A percentile compares a stretch with the other conserved stretches of the same genome.
Evolutionary conservation across 148 eudicot species (phyloP).

Genomic region (Pharnaceum exiguum): DNA sequence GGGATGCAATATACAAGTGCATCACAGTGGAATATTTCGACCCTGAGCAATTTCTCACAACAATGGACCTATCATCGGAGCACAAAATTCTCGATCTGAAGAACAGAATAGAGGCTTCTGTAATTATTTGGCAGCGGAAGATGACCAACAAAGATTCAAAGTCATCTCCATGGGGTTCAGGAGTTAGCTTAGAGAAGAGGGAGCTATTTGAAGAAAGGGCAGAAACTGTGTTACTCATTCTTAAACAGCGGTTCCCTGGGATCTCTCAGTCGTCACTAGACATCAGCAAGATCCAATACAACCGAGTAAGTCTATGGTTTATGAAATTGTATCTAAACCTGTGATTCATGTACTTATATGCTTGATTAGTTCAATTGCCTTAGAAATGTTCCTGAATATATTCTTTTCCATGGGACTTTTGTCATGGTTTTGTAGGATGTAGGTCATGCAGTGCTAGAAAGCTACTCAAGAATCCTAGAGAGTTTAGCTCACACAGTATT

Average conservation of each 20-base stretch:
- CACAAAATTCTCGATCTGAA: conserved; percentile 67
- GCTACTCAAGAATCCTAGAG: conserved; percentile 82
- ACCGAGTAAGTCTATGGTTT: conserved; percentile 32
- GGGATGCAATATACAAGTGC: conserved; percentile 52
- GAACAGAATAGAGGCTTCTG: conserved; percentile 68
- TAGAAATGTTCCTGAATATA: too few relatives aligned
- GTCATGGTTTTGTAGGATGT: conserved; percentile 48
- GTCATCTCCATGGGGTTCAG: conserved; percentile 65
- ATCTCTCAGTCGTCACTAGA: conserved; percentile 64
- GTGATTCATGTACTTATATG: neutral
- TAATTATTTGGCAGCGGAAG: conserved; percentile 71
- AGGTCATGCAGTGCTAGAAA: conserved; percentile 69
- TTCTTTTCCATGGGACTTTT: too few relatives aligned
- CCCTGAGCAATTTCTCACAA: conserved; percentile 47
- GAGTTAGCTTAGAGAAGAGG: conserved; percentile 68
- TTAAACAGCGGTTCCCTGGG: conserved; percentile 66
- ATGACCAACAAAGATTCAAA: conserved; percentile 55
- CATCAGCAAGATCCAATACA: conserved; percentile 69
- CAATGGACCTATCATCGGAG: conserved; percentile 64
- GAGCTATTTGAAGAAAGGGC: conserved; percentile 72
- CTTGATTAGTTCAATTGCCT: neutral
- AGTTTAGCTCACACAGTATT: conserved; percentile 69
- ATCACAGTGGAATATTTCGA: conserved; percentile 69
- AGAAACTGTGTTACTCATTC: conserved; percentile 48
- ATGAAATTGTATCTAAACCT: neutral